These are phyloP conservation scores for Nemophila menziesii DNA, from an alignment of 257 asterid species.

Conservation along the genomic window DNA sequence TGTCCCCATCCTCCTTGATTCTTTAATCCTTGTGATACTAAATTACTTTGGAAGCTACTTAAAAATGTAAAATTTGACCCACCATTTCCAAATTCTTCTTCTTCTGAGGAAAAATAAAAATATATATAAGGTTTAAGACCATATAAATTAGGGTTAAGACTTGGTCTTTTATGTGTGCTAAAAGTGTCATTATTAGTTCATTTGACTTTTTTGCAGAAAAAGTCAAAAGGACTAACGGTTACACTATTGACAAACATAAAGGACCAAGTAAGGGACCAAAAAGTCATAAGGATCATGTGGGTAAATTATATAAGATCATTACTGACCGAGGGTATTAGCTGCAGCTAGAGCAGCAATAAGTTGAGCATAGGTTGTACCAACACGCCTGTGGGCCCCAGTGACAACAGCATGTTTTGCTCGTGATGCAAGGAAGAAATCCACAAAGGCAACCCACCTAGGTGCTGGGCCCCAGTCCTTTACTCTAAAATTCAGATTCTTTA, in stretches of 20 bases:
- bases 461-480: constrained; percentile 93
- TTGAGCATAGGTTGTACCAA: constrained; percentile 89
- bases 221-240: too few species aligned
- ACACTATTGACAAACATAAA: too few species aligned
- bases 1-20: constrained; percentile 96
- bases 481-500: constrained; percentile 37
- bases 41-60: constrained; percentile 76
- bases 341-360: constrained; percentile 89
- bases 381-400: constrained; percentile 92
- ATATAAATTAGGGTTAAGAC: too few species aligned
- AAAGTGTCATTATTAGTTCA: too few species aligned
- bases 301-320: not conserved
- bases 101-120: constrained; percentile 28
- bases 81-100: constrained; percentile 19
- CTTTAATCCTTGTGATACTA: constrained; percentile 59
- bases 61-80: constrained; percentile 46
- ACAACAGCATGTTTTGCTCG: constrained; percentile 69
- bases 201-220: too few species aligned
- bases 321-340: constrained; percentile 59
- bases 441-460: constrained; percentile 98
- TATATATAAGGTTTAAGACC: not conserved
- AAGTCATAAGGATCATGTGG: too few species aligned
- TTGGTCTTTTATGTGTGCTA: too few species aligned
- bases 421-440: constrained; percentile 91
- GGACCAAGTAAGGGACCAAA: too few species aligned